phyloP scores from a whole-genome alignment of 208 protist species.

The Trypanosoma congolense region DNA sequence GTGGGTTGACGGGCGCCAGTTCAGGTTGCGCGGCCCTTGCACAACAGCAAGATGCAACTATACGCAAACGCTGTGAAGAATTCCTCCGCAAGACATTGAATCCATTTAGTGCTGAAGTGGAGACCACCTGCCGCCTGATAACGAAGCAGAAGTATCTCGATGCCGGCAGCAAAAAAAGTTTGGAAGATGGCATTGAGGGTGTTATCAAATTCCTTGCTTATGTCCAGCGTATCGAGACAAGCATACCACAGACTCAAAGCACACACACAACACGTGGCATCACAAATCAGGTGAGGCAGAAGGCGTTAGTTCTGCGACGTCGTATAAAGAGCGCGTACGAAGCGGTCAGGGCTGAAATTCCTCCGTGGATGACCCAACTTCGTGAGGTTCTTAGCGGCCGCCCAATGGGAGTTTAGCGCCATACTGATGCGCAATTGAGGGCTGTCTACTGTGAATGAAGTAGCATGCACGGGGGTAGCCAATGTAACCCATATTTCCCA shows the following conservation, averaged over 20 bases:
- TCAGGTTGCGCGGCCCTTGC: slow-evolving; percentile 15
- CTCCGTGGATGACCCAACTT: slow-evolving; percentile 25
- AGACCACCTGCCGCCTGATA: slow-evolving; percentile 29
- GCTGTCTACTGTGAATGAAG: too few species aligned
- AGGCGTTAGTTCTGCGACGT: slow-evolving; percentile 39
- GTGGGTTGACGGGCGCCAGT: slow-evolving; percentile 9
- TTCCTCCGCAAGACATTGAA: slow-evolving; percentile 48
- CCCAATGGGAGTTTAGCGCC: slow-evolving; percentile 3
- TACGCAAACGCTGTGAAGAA: slow-evolving; percentile 28
- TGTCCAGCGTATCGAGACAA: slow-evolving; percentile 31
- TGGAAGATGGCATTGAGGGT: slow-evolving; percentile 39
- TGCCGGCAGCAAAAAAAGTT: slow-evolving; percentile 29
- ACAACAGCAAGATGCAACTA: slow-evolving; percentile 26
- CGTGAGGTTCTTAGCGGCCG: slow-evolving; percentile 37
- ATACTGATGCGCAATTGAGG: too few species aligned
- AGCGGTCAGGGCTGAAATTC: slow-evolving; percentile 31
- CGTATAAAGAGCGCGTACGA: slow-evolving; percentile 54
- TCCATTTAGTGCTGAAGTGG: slow-evolving; percentile 34
- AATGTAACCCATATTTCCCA: too few species aligned
- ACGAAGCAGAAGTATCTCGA: slow-evolving; percentile 49
- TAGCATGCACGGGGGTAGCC: too few species aligned
- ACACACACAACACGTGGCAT: slow-evolving; percentile 28
- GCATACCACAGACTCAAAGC: slow-evolving; percentile 40
- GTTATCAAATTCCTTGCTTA: slow-evolving; percentile 43
- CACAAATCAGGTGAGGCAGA: slow-evolving; percentile 38